Evolutionary conservation across 2,329 filamentous ascomycete species (phyloP).

Genomic region (Bimuria novae-zelandiae): DNA sequence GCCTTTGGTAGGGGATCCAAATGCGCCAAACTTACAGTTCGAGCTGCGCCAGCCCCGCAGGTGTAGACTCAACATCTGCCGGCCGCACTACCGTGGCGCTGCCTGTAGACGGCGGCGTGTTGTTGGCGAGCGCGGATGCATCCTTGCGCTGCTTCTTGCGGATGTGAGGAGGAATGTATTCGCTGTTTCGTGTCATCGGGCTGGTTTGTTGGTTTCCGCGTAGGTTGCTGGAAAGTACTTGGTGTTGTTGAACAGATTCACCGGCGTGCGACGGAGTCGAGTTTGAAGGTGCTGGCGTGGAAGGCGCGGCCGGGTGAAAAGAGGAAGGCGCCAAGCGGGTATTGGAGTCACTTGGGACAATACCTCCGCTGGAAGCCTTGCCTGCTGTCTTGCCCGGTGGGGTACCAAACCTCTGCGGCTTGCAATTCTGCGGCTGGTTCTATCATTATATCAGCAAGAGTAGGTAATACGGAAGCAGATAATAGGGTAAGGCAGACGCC

Average conservation of each 20-base stretch:
- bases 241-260: not conserved
- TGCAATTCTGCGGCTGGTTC: slow-evolving; percentile 7
- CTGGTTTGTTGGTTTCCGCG: not conserved
- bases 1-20: too few species aligned
- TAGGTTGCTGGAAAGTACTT: not conserved
- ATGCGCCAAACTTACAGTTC: slow-evolving; percentile 17
- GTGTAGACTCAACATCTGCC: not conserved
- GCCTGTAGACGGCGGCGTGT: not conserved
- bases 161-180: slow-evolving; percentile 32
- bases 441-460: slow-evolving; percentile 12
- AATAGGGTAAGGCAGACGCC: not conserved
- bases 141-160: slow-evolving; percentile 16
- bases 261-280: not conserved
- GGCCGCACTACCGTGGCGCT: not conserved
- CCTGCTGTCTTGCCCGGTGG: not conserved
- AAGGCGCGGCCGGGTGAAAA: slow-evolving; percentile 5
- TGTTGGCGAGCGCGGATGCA: not conserved
- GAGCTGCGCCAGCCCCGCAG: slow-evolving; percentile 3
- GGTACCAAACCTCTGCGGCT: slow-evolving; percentile 10
- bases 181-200: slow-evolving; percentile 10
- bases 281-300: not conserved
- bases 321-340: slow-evolving; percentile 3
- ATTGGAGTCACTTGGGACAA: slow-evolving; percentile 10
- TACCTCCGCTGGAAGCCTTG: not conserved
- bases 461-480: not conserved